Evolutionary conservation across 1,284 basidiomycete species (phyloP).

Genomic region (Sporisorium graminicola): DNA sequence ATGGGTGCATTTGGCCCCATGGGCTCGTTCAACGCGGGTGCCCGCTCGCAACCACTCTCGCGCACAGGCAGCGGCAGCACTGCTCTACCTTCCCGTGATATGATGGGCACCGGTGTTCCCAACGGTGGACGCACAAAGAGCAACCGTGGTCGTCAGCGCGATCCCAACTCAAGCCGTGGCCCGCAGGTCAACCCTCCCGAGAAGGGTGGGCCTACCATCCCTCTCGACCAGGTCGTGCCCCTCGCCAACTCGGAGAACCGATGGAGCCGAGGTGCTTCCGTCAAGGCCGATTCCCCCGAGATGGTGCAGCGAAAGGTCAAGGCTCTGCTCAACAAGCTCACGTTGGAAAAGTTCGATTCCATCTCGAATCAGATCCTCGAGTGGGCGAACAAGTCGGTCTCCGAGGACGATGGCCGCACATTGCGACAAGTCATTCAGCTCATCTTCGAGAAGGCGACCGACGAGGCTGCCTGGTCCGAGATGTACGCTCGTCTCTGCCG

Average conservation of each 20-base stretch:
- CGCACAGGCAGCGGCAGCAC: slow-evolving; percentile 66
- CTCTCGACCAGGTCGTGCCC: slow-evolving; percentile 75
- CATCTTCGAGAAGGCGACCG: slow-evolving; percentile 96
- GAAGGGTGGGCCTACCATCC: slow-evolving; percentile 72
- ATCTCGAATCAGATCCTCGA: slow-evolving; percentile 91
- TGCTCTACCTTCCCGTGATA: slow-evolving; percentile 66
- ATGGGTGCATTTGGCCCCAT: slow-evolving; percentile 65
- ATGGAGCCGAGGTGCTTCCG: slow-evolving; percentile 74
- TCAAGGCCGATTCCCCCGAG: slow-evolving; percentile 78
- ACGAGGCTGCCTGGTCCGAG: slow-evolving; percentile 93
- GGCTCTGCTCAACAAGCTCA: slow-evolving; percentile 92
- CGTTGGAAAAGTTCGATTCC: slow-evolving; percentile 95
- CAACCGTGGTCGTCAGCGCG: slow-evolving; percentile 66
- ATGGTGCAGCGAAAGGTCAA: slow-evolving; percentile 94
- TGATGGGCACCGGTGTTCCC: slow-evolving; percentile 68
- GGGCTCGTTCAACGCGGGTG: slow-evolving; percentile 65
- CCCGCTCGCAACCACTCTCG: slow-evolving; percentile 66
- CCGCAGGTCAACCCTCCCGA: slow-evolving; percentile 68
- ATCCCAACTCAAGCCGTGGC: slow-evolving; percentile 58
- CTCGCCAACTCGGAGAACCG: slow-evolving; percentile 83
- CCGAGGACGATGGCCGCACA: slow-evolving; percentile 92
- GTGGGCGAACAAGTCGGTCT: slow-evolving; percentile 93
- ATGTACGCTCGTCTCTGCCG: slow-evolving; percentile 96
- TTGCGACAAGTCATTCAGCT: slow-evolving; percentile 94
- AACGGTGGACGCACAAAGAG: slow-evolving; percentile 64